phyloP scores from a whole-genome alignment of 345 rosid genomes.

The Anacardium occidentale region DNA sequence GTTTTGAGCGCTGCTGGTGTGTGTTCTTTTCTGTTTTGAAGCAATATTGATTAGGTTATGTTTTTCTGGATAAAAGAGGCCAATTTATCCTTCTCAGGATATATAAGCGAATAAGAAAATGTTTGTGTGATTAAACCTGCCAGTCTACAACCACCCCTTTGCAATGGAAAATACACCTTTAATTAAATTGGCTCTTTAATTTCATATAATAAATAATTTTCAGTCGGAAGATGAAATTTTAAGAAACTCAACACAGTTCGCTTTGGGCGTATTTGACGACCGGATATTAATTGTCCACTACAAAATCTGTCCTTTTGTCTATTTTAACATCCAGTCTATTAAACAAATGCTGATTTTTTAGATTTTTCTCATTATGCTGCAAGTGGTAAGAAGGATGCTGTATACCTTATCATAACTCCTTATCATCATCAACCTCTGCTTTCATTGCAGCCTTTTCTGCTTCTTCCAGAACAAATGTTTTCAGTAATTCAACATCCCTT shows the following conservation, averaged over 20 bases:
- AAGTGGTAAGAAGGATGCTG: background rate
- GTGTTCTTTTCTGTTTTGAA: too few relatives aligned
- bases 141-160: background rate
- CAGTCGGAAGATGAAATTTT: background rate
- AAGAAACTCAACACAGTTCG: background rate
- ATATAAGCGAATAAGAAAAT: too few relatives aligned
- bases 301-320: background rate
- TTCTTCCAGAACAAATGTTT: constrained; percentile 70
- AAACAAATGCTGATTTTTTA: background rate
- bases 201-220: background rate
- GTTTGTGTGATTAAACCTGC: too few relatives aligned
- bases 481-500: constrained; percentile 74
- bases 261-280: background rate
- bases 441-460: constrained; percentile 84
- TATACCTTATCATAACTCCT: constrained; percentile 50
- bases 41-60: too few relatives aligned
- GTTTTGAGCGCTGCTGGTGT: too few relatives aligned
- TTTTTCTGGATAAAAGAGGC: too few relatives aligned
- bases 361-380: background rate
- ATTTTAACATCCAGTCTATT: background rate
- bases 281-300: background rate
- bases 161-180: background rate
- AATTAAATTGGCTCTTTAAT: background rate
- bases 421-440: constrained; percentile 43
- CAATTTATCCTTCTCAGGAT: too few relatives aligned